A percentile compares a stretch with the other conserved stretches of the same genome.
These are phyloP conservation scores for Acaromyces ingoldii DNA, from an alignment of 1,284 basidiomycete genomes.

Conservation along the genomic window DNA sequence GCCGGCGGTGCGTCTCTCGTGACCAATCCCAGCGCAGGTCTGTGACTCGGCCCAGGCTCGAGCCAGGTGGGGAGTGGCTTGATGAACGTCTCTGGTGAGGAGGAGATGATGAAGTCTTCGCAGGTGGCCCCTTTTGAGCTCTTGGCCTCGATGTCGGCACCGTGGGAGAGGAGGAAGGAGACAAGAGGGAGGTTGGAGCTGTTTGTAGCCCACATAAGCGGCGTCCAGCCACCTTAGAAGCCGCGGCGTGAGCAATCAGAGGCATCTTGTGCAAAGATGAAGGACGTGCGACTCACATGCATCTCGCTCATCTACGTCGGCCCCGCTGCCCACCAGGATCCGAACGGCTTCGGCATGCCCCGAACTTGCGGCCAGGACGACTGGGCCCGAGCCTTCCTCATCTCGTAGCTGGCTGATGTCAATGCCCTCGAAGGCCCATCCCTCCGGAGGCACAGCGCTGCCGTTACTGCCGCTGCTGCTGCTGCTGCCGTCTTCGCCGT, in stretches of 20 bases:
- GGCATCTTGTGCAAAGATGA: not conserved
- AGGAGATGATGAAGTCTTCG: constrained; percentile 42
- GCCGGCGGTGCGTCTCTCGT: no score
- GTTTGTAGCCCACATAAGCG: constrained; percentile 87
- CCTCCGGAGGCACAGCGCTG: no score
- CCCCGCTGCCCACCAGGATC: constrained; percentile 31
- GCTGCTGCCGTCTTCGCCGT: constrained; percentile 12
- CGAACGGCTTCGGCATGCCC: constrained; percentile 41
- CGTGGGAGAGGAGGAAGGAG: constrained; percentile 84
- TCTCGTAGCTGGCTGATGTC: constrained; percentile 21
- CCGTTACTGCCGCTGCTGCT: no score
- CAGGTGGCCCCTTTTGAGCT: constrained; percentile 34
- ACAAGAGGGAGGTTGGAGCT: constrained; percentile 83
- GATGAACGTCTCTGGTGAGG: constrained; percentile 26
- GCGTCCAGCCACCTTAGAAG: constrained; percentile 77
- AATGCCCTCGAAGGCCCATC: no score
- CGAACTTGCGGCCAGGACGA: constrained; percentile 34
- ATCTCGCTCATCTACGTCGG: constrained; percentile 37
- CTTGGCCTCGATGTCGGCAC: constrained; percentile 52
- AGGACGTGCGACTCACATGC: constrained; percentile 13
- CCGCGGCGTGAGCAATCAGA: not conserved
- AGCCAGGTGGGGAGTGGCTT: no score
- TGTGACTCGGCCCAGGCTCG: no score
- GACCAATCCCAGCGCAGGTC: no score
- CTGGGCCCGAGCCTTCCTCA: constrained; percentile 32